phyloP scores from a whole-genome alignment of 352 stramenopile species.

The Globisporangium splendens region DNA sequence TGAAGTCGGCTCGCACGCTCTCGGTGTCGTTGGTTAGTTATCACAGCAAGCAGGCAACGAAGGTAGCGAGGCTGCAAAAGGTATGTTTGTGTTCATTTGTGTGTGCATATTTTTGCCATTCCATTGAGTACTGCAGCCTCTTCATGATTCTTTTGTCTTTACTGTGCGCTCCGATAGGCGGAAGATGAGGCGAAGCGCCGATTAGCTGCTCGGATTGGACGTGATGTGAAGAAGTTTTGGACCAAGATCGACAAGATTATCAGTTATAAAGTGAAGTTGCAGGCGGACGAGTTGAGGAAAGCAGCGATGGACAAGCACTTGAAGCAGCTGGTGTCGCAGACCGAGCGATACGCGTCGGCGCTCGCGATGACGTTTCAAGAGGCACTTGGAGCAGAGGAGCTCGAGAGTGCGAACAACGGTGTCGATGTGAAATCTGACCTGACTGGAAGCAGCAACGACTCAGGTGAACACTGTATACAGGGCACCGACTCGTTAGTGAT shows the following conservation, averaged over 20 bases:
- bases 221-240: conserved; percentile 94
- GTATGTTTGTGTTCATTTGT: conserved; percentile 15
- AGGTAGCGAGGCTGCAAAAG: conserved; percentile 29
- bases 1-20: conserved; percentile 72
- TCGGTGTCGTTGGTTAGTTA: conserved; percentile 54
- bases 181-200: conserved; percentile 42
- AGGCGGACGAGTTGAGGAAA: conserved; percentile 80
- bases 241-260: conserved; percentile 98
- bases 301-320: conserved; percentile 97
- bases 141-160: conserved; percentile 16
- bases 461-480: too few species aligned
- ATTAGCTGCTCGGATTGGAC: conserved; percentile 71
- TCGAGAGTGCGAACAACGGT: background rate
- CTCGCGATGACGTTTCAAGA: conserved; percentile 65
- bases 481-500: too few species aligned
- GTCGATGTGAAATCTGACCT: too few species aligned
- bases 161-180: conserved; percentile 14
- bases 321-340: conserved; percentile 94
- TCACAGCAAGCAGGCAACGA: conserved; percentile 44
- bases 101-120: too few species aligned
- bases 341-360: conserved; percentile 93
- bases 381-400: background rate
- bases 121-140: background rate
- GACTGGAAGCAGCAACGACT: too few species aligned
- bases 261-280: conserved; percentile 95